Percentiles rank a stretch among this genome's conserved stretches.
phyloP scores from a whole-genome alignment of 164 flowering plant genomes.

The Aristolochia californica region DNA sequence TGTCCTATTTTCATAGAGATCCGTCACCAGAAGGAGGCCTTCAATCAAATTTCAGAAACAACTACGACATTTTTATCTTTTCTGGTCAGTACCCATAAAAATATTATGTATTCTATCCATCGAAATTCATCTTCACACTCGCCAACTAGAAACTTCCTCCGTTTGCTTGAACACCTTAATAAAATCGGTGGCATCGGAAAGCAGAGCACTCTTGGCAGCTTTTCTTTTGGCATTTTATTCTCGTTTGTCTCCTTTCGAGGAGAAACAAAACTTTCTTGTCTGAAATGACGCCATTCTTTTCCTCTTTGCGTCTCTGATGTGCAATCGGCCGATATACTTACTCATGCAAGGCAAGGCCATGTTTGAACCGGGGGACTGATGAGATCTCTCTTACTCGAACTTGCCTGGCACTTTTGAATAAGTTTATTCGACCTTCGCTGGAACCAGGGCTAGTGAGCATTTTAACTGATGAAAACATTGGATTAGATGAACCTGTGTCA shows the following conservation, averaged over 20 bases:
- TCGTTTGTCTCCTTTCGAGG: constrained; percentile 13
- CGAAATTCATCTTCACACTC: constrained; percentile 18
- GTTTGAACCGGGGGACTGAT: constrained; percentile 75
- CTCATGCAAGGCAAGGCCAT: constrained; percentile 60
- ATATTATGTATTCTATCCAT: no score
- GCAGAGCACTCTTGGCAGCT: constrained; percentile 10
- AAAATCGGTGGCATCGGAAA: constrained; percentile 8
- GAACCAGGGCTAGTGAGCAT: constrained; percentile 33
- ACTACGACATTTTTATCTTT: no score
- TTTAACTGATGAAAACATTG: constrained; percentile 9
- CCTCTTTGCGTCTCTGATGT: no score
- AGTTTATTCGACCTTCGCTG: constrained; percentile 11
- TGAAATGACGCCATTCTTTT: constrained; percentile 21
- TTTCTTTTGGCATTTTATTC: constrained; percentile 10
- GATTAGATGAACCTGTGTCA: constrained; percentile 15
- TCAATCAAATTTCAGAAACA: no score
- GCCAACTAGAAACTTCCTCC: constrained; percentile 14
- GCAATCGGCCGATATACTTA: constrained; percentile 70
- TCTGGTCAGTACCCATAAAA: no score
- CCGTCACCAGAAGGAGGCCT: no score
- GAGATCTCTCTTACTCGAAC: constrained; percentile 17
- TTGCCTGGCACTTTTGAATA: constrained; percentile 18
- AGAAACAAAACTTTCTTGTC: constrained; percentile 7
- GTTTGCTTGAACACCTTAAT: constrained; percentile 10
- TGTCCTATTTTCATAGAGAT: no score